phyloP scores from a whole-genome alignment of 2,329 filamentous ascomycete species.

The Tolypocladium endophyticum region DNA sequence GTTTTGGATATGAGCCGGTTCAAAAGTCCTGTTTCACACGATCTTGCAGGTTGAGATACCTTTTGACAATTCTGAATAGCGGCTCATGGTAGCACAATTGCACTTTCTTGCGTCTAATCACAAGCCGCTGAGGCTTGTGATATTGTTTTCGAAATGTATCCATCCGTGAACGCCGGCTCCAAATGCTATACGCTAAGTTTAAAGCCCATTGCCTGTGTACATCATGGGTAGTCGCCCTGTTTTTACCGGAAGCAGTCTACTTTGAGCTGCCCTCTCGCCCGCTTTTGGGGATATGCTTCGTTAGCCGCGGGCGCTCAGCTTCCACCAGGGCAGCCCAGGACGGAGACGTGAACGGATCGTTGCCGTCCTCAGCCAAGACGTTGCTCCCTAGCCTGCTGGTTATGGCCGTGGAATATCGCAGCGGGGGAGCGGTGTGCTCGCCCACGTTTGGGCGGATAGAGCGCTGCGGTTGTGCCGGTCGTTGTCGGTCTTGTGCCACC shows the following conservation, averaged over 20 bases:
- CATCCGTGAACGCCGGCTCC: background rate
- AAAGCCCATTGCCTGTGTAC: background rate
- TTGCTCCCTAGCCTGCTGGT: background rate
- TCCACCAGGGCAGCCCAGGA: slow-evolving; percentile 8
- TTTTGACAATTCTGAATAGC: background rate
- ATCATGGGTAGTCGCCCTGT: background rate
- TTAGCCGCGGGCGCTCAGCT: slow-evolving; percentile 1
- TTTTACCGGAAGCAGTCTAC: background rate
- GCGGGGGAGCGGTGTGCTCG: background rate
- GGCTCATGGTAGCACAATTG: background rate
- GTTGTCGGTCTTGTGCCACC: background rate
- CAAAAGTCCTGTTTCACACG: background rate
- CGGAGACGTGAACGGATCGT: slow-evolving; percentile 8
- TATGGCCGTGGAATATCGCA: slow-evolving; percentile 2
- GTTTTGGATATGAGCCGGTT: background rate
- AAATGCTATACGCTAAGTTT: background rate
- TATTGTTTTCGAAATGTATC: background rate
- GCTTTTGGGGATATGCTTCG: background rate
- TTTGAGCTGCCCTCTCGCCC: background rate
- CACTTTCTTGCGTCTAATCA: background rate
- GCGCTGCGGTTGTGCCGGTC: background rate
- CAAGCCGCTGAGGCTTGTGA: background rate
- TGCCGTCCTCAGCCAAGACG: background rate
- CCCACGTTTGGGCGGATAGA: slow-evolving; percentile 5
- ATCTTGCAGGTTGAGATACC: background rate